Conservation (phyloP, 192 early-diverging fungal genomes). For the Oehlia diaphana region DNA sequence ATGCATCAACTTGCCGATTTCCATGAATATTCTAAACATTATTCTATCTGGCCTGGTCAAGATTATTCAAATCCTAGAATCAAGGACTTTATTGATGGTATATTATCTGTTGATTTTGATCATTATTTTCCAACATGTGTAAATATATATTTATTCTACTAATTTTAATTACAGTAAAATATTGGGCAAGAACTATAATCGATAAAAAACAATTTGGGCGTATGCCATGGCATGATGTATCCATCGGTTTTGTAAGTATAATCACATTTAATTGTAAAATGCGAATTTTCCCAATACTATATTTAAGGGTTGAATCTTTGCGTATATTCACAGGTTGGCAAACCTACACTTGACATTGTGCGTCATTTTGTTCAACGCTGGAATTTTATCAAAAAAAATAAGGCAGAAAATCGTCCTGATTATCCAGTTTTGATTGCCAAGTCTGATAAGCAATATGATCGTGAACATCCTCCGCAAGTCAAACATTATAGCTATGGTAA, state of each 20-base stretch:
- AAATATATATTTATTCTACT: no score
- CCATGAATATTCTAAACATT: conserved; percentile 45
- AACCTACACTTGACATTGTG: conserved; percentile 77
- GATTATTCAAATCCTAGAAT: conserved; percentile 90
- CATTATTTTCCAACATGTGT: background rate
- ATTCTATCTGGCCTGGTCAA: conserved; percentile 65
- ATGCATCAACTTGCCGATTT: conserved; percentile 76
- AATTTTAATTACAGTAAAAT: conserved; percentile 39
- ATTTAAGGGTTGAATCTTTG: background rate
- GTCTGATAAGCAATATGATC: conserved; percentile 50
- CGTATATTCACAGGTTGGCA: conserved; percentile 51
- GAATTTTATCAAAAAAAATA: conserved; percentile 82
- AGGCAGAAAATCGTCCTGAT: conserved; percentile 56
- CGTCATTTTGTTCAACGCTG: conserved; percentile 88
- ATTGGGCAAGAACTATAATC: conserved; percentile 49
- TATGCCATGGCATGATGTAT: conserved; percentile 93
- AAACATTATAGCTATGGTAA: conserved; percentile 30
- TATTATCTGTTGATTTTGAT: background rate
- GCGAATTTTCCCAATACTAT: background rate
- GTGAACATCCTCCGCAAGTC: background rate
- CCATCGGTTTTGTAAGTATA: conserved; percentile 61
- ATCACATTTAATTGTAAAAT: background rate
- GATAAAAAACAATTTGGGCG: conserved; percentile 53
- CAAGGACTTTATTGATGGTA: conserved; percentile 69
- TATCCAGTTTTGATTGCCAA: conserved; percentile 75